Evolutionary conservation across 2,329 filamentous ascomycete species (phyloP).

Genomic region (Cladosporium sp.): DNA sequence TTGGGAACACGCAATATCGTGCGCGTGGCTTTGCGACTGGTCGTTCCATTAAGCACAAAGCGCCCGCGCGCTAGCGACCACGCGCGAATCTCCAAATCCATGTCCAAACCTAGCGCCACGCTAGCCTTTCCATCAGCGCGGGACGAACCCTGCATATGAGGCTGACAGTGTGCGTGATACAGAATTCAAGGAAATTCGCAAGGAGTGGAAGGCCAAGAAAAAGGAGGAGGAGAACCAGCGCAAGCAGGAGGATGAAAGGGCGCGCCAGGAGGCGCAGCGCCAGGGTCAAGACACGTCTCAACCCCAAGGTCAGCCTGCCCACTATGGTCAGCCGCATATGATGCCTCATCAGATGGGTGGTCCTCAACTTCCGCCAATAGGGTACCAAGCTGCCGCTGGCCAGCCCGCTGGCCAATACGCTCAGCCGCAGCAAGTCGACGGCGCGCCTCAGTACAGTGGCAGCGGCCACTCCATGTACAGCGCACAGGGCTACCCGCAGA

Average conservation of each 20-base stretch:
- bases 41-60: conserved; percentile 19
- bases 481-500: conserved; percentile 46
- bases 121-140: conserved; percentile 21
- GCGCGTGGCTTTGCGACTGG: conserved; percentile 17
- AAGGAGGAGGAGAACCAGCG: conserved; percentile 93
- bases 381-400: conserved; percentile 43
- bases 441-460: conserved; percentile 43
- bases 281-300: conserved; percentile 47
- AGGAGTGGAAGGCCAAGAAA: conserved; percentile 98
- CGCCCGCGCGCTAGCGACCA: conserved; percentile 27
- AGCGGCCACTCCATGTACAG: conserved; percentile 33
- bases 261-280: conserved; percentile 58
- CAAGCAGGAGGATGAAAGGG: conserved; percentile 82
- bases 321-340: conserved; percentile 39
- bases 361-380: conserved; percentile 46
- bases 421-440: conserved; percentile 40
- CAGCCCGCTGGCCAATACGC: conserved; percentile 41
- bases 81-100: conserved; percentile 16
- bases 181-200: conserved; percentile 99
- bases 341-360: conserved; percentile 41
- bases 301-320: conserved; percentile 43
- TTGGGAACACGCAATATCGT: not conserved
- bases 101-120: conserved; percentile 27
- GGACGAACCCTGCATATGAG: conserved; percentile 20
- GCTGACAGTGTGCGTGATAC: conserved; percentile 33